Percentiles rank a stretch among this genome's conserved stretches.
These are phyloP conservation scores for Coemansia umbellata DNA, from an alignment of 192 early-diverging fungal genomes.

Conservation along the genomic window DNA sequence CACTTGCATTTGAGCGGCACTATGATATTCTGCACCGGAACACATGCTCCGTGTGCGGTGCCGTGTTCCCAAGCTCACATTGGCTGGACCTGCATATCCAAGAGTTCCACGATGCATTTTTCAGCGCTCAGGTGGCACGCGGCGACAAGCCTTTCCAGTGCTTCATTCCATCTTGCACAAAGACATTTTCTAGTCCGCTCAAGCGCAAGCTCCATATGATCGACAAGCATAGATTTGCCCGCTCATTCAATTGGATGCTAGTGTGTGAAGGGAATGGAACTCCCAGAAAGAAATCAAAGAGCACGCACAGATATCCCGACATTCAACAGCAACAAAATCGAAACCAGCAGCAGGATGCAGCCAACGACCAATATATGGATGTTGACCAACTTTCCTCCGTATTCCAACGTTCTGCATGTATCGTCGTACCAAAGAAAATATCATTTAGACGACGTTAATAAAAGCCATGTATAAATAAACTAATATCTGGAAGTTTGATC, in stretches of 20 bases:
- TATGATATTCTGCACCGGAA: conserved; percentile 45
- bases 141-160: conserved; percentile 28
- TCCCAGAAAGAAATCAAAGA: background rate
- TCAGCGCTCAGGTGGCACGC: conserved; percentile 19
- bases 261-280: conserved; percentile 18
- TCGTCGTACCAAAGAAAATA: conserved; percentile 24
- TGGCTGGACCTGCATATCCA: conserved; percentile 50
- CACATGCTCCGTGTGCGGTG: conserved; percentile 19
- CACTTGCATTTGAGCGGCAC: conserved; percentile 35
- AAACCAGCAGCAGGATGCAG: background rate
- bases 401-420: conserved; percentile 23
- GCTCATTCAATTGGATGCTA: conserved; percentile 33
- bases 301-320: too few relatives aligned
- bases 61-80: conserved; percentile 38
- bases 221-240: conserved; percentile 26
- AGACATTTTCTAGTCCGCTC: conserved; percentile 13
- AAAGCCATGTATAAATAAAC: background rate
- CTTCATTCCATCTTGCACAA: conserved; percentile 22
- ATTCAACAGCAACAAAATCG: too few relatives aligned
- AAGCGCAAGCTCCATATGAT: conserved; percentile 41
- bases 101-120: conserved; percentile 43
- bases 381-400: conserved; percentile 25
- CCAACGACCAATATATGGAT: conserved; percentile 9
- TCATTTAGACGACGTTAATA: conserved; percentile 25
- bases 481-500: background rate